Conservation (phyloP, 768 basidiomycete species). For the Russula emetica region DNA sequence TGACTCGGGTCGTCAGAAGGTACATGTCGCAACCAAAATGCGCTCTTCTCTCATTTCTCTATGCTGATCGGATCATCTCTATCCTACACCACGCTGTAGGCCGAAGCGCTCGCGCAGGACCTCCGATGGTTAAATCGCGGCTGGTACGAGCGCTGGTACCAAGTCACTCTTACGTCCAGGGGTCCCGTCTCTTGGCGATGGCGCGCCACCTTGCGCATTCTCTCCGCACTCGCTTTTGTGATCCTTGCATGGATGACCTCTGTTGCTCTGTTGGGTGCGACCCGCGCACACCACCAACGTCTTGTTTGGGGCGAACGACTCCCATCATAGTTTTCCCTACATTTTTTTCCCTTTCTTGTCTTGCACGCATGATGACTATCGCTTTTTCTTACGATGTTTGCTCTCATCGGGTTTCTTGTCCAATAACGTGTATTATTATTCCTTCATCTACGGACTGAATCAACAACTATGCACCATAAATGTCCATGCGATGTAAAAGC, state of each 20-base stretch:
- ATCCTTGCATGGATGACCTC: conserved; percentile 55
- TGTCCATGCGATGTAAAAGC: neutral
- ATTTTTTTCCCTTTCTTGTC: neutral
- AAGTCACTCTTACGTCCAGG: conserved; percentile 66
- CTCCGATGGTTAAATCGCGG: conserved; percentile 75
- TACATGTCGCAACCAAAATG: conserved; percentile 28
- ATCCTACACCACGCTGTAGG: conserved; percentile 39
- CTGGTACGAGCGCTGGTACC: conserved; percentile 69
- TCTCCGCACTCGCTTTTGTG: conserved; percentile 43
- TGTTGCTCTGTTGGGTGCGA: conserved; percentile 61
- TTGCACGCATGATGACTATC: neutral
- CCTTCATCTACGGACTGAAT: neutral
- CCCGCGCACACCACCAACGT: conserved; percentile 67
- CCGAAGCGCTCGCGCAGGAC: conserved; percentile 56
- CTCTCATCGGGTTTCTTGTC: conserved; percentile 3
- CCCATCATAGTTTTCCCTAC: conserved; percentile 48
- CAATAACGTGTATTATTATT: conserved; percentile 15
- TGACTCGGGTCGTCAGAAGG: conserved; percentile 67
- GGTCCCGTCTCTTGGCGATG: conserved; percentile 70
- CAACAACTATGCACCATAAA: neutral
- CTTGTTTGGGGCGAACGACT: conserved; percentile 77
- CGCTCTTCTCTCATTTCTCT: too few species aligned
- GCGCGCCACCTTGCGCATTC: conserved; percentile 56
- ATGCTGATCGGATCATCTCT: neutral
- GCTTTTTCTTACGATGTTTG: neutral